Evolutionary conservation across 179 eudicot genomes (phyloP).

Genomic region (Nepenthes alata): DNA sequence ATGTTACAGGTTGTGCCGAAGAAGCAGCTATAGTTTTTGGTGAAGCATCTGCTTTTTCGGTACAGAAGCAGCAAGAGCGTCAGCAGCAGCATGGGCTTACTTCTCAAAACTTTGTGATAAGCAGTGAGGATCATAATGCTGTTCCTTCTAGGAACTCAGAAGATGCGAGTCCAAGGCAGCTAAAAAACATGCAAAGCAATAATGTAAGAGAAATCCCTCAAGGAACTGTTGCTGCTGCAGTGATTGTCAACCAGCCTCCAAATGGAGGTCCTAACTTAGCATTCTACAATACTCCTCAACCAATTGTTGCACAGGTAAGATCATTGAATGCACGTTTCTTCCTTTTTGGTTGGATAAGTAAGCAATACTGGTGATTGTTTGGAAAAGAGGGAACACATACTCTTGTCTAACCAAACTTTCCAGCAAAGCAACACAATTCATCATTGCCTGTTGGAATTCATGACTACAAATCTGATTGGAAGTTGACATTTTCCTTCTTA

Average conservation of each 20-base stretch:
- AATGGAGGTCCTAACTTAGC: slow-evolving; percentile 55
- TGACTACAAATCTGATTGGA: too few species aligned
- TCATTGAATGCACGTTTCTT: slow-evolving; percentile 18
- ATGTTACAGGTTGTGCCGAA: slow-evolving; percentile 73
- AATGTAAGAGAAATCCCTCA: slow-evolving; percentile 51
- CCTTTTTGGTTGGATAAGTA: background rate
- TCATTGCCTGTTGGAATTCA: too few species aligned
- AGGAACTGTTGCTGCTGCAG: slow-evolving; percentile 41
- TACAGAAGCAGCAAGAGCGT: slow-evolving; percentile 53
- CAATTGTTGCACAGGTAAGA: slow-evolving; percentile 79
- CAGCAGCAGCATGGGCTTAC: slow-evolving; percentile 25
- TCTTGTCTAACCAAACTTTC: too few species aligned
- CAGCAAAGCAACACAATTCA: too few species aligned
- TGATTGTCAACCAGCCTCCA: slow-evolving; percentile 34
- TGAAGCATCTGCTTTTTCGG: slow-evolving; percentile 62
- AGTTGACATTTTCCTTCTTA: too few species aligned
- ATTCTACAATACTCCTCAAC: slow-evolving; percentile 87
- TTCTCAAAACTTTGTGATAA: slow-evolving; percentile 26
- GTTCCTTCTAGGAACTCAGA: slow-evolving; percentile 36
- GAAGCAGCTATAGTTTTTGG: slow-evolving; percentile 70
- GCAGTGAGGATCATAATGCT: slow-evolving; percentile 44
- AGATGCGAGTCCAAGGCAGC: slow-evolving; percentile 64
- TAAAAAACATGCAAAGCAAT: slow-evolving; percentile 30
- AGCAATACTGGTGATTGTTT: too few species aligned
- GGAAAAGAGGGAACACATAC: too few species aligned